Percentiles rank a stretch among this genome's conserved stretches.
Conservation (phyloP, 2,329 filamentous ascomycete species). For the Plenodomus biglobosus region DNA sequence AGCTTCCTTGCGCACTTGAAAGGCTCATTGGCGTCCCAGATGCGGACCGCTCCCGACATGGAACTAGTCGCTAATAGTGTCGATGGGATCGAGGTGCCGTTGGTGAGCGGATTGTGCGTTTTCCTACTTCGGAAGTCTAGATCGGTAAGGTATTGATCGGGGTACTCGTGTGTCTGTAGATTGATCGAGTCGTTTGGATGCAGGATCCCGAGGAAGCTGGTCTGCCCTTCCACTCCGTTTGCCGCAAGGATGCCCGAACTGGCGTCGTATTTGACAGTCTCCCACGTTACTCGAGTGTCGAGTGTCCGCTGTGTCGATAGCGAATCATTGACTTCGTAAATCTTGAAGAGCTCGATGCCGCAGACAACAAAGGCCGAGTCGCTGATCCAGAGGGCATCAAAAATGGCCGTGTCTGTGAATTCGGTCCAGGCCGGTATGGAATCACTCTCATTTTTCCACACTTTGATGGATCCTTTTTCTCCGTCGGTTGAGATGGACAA, state of each 20-base stretch:
- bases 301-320: constrained; percentile 35
- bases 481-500: constrained; percentile 45
- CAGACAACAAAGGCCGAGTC: constrained; percentile 49
- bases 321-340: constrained; percentile 40
- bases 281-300: constrained; percentile 39
- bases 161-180: constrained; percentile 37
- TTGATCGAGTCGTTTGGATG: constrained; percentile 36
- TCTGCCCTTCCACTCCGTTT: constrained; percentile 29
- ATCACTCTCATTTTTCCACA: constrained; percentile 41
- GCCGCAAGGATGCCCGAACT: constrained; percentile 46
- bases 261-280: constrained; percentile 45
- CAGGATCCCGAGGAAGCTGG: constrained; percentile 40
- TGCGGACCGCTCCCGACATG: constrained; percentile 42
- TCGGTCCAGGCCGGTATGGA: constrained; percentile 46
- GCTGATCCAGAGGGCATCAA: constrained; percentile 50
- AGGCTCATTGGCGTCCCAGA: constrained; percentile 47
- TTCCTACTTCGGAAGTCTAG: constrained; percentile 45
- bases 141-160: constrained; percentile 43
- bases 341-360: constrained; percentile 44
- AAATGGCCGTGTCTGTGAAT: constrained; percentile 46
- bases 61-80: constrained; percentile 46
- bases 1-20: constrained; percentile 37
- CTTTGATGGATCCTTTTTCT: constrained; percentile 43
- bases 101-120: constrained; percentile 14
- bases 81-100: constrained; percentile 24